phyloP scores from a whole-genome alignment of 1,139 yeast genomes.

The Yamadazyma epiphylla region DNA sequence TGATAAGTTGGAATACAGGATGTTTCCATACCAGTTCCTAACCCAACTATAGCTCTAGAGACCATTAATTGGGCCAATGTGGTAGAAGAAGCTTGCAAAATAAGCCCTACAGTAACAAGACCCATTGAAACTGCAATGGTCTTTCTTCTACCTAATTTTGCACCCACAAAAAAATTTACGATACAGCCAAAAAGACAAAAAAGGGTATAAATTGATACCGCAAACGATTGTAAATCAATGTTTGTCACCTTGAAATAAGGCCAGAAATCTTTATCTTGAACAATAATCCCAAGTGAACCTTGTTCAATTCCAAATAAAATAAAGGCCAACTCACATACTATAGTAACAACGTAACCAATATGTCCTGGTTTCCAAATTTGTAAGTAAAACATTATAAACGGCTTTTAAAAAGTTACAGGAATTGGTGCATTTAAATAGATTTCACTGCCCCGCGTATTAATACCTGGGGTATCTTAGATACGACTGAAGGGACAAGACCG shows the following conservation, averaged over 20 bases:
- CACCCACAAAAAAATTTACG: conserved; percentile 49
- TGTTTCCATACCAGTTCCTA: conserved; percentile 68
- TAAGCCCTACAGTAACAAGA: conserved; percentile 46
- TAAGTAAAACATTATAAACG: too few relatives aligned
- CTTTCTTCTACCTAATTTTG: conserved; percentile 48
- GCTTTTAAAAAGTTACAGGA: too few relatives aligned
- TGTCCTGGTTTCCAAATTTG: conserved; percentile 10
- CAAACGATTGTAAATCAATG: too few relatives aligned
- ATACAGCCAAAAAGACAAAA: conserved; percentile 79
- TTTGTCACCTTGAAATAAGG: too few relatives aligned
- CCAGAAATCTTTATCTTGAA: conserved; percentile 10
- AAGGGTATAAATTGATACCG: conserved; percentile 62
- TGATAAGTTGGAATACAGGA: conserved; percentile 66
- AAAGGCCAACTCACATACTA: conserved; percentile 13
- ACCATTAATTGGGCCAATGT: conserved; percentile 37
- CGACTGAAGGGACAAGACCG: too few relatives aligned
- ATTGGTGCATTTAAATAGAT: too few relatives aligned
- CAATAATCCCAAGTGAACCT: conserved; percentile 11
- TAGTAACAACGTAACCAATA: conserved; percentile 10
- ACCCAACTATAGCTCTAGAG: conserved; percentile 66
- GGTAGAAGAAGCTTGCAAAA: conserved; percentile 37
- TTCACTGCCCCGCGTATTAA: too few relatives aligned
- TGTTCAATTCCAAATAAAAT: conserved; percentile 13
- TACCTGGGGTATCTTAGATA: too few relatives aligned
- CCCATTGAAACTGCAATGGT: conserved; percentile 45